A percentile compares a stretch with the other conserved stretches of the same genome.
These are phyloP conservation scores for Erythrophleum fordii DNA, from an alignment of 306 rosid species.

Conservation along the genomic window DNA sequence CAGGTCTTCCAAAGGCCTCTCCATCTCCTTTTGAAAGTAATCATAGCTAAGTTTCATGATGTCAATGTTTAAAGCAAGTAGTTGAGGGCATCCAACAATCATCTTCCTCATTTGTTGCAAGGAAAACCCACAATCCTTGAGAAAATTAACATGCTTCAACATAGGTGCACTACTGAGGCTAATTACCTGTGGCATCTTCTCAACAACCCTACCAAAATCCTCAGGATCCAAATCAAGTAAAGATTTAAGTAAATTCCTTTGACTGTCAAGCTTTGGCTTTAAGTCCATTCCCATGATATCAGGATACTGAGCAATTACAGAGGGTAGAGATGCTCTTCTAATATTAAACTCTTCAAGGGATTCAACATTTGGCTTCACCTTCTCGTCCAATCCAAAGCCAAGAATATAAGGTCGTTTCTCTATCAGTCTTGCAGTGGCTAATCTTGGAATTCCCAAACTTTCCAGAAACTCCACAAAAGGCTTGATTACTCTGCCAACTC, in stretches of 20 bases:
- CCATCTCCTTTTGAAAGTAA: slow-evolving; percentile 74
- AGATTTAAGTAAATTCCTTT: slow-evolving; percentile 66
- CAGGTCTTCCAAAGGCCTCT: slow-evolving; percentile 81
- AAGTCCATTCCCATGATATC: slow-evolving; percentile 85
- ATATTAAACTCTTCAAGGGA: slow-evolving; percentile 77
- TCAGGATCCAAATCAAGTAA: slow-evolving; percentile 60
- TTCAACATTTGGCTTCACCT: slow-evolving; percentile 81
- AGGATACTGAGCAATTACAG: slow-evolving; percentile 85
- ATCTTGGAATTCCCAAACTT: slow-evolving; percentile 80
- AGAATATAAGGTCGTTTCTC: slow-evolving; percentile 89
- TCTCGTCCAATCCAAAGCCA: slow-evolving; percentile 77
- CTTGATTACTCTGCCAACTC: slow-evolving; percentile 88
- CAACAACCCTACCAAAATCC: slow-evolving; percentile 81
- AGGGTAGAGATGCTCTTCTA: slow-evolving; percentile 61
- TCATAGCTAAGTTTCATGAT: slow-evolving; percentile 79
- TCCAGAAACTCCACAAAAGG: slow-evolving; percentile 92
- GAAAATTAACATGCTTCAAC: slow-evolving; percentile 80
- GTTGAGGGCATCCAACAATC: slow-evolving; percentile 82
- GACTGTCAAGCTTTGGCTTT: slow-evolving; percentile 64
- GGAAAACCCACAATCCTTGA: slow-evolving; percentile 77
- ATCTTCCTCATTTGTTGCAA: slow-evolving; percentile 63
- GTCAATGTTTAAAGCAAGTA: slow-evolving; percentile 89
- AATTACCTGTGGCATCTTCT: slow-evolving; percentile 93
- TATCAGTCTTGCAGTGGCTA: slow-evolving; percentile 89
- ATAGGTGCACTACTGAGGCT: slow-evolving; percentile 73